phyloP scores from a whole-genome alignment of 495 filamentous ascomycete species.

The Penicillium pancosmium region DNA sequence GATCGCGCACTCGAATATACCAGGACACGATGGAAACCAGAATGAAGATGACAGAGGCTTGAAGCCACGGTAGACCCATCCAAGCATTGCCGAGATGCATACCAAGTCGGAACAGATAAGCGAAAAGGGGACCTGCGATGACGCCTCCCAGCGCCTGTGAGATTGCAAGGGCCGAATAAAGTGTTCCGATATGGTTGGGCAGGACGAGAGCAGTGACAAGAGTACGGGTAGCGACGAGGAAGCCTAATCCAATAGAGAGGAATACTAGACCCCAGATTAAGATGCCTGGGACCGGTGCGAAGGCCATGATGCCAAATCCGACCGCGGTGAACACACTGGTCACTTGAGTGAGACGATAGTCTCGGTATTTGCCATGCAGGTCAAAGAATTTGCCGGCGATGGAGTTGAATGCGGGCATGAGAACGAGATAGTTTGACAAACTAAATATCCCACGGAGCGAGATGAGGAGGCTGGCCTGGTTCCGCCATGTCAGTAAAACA shows the following conservation, averaged over 20 bases:
- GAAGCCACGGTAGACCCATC: slow-evolving; percentile 38
- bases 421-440: slow-evolving; percentile 32
- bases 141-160: slow-evolving; percentile 33
- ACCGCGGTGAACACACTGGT: slow-evolving; percentile 33
- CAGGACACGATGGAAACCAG: slow-evolving; percentile 22
- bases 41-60: slow-evolving; percentile 23
- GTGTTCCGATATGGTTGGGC: slow-evolving; percentile 35
- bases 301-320: slow-evolving; percentile 32
- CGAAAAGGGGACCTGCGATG: slow-evolving; percentile 39
- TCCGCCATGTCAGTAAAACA: slow-evolving; percentile 8
- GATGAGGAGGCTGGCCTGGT: slow-evolving; percentile 43
- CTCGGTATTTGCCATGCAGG: slow-evolving; percentile 32
- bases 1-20: slow-evolving; percentile 15
- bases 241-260: slow-evolving; percentile 37
- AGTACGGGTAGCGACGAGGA: slow-evolving; percentile 34
- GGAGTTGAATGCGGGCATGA: slow-evolving; percentile 35
- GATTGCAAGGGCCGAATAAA: slow-evolving; percentile 39
- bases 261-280: slow-evolving; percentile 40
- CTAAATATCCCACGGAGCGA: slow-evolving; percentile 41
- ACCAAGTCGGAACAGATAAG: slow-evolving; percentile 38
- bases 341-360: slow-evolving; percentile 35
- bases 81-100: slow-evolving; percentile 40
- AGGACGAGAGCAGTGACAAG: slow-evolving; percentile 39
- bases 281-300: slow-evolving; percentile 33
- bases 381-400: slow-evolving; percentile 27